phyloP scores from a whole-genome alignment of 164 flowering plant genomes.

The Stephania cephalantha region DNA sequence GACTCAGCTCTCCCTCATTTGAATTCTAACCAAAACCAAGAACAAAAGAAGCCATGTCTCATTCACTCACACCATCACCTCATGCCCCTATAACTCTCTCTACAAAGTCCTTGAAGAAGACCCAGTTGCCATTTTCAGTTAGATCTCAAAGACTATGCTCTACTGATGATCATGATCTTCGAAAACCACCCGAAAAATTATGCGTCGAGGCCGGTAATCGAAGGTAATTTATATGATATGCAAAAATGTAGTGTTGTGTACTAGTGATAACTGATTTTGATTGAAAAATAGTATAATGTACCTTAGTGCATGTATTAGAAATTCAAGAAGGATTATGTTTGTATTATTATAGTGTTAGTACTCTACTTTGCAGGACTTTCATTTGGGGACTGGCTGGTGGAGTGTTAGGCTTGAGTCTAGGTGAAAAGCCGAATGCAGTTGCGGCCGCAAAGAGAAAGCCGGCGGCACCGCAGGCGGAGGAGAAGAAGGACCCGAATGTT shows the following conservation, averaged over 20 bases:
- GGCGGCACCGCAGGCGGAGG: conserved; percentile 50
- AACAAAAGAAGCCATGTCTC: conserved; percentile 13
- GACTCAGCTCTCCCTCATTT: neutral
- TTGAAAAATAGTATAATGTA: neutral
- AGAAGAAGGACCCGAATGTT: conserved; percentile 77
- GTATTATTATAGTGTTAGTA: neutral
- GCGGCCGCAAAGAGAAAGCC: conserved; percentile 65
- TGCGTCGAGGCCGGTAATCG: neutral
- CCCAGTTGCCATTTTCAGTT: conserved; percentile 2
- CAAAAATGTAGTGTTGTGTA: neutral
- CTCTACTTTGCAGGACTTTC: conserved; percentile 32
- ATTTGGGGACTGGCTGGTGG: conserved; percentile 38
- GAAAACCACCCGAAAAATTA: neutral
- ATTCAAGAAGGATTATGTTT: neutral
- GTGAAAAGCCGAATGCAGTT: conserved; percentile 23
- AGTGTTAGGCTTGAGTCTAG: conserved; percentile 25
- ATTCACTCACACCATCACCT: conserved; percentile 20
- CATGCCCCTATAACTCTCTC: conserved; percentile 4
- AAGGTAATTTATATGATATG: conserved; percentile 10
- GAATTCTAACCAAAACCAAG: neutral
- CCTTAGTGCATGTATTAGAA: neutral
- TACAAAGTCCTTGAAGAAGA: conserved; percentile 3
- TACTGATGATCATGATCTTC: neutral
- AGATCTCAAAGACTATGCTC: conserved; percentile 4
- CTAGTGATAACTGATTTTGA: neutral